These are phyloP conservation scores for Syzygium grande DNA, from an alignment of 345 rosid genomes.

Conservation along the genomic window DNA sequence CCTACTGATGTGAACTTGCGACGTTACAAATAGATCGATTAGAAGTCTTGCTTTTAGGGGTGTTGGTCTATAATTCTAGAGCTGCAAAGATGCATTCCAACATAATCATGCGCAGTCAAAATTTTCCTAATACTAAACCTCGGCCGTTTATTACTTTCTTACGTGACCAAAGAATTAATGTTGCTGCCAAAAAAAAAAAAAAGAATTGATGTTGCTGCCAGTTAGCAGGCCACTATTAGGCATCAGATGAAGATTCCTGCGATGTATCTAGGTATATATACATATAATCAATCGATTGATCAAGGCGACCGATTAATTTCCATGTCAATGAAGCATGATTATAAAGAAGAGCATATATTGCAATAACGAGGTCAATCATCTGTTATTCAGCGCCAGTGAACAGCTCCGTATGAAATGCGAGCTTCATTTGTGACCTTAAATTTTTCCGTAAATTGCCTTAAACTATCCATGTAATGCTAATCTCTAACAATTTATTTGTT, in stretches of 20 bases:
- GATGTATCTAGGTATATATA: not conserved
- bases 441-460: not conserved
- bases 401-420: not conserved
- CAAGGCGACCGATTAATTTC: not conserved
- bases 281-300: not conserved
- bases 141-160: not conserved
- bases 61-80: not conserved
- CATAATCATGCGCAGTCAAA: not conserved
- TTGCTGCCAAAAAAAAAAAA: no score
- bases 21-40: not conserved
- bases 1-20: not conserved
- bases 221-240: not conserved
- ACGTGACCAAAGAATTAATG: not conserved
- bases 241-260: not conserved
- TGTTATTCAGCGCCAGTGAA: not conserved
- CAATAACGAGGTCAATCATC: not conserved
- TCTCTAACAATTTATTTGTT: not conserved
- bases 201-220: not conserved
- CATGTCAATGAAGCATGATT: not conserved
- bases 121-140: no score
- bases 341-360: not conserved
- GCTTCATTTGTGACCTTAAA: not conserved
- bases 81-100: not conserved
- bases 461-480: not conserved
- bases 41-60: not conserved